Conservation (phyloP, 2,329 filamentous ascomycete genomes). For the Aureobasidium mangrovei region DNA sequence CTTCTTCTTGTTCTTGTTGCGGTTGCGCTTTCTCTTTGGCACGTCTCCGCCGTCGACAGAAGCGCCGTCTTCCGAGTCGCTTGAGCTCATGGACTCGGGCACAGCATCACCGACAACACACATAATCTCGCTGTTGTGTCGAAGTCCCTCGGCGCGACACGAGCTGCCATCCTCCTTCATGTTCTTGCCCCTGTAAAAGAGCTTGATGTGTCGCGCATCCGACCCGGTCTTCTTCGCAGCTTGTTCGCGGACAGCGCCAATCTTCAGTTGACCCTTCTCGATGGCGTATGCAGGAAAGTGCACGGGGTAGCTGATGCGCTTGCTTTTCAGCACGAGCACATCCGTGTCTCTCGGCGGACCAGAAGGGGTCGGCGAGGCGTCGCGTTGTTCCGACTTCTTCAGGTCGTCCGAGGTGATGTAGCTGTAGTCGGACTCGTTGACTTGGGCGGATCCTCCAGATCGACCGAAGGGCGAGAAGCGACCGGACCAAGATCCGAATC, state of each 20-base stretch:
- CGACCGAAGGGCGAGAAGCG: constrained; percentile 43
- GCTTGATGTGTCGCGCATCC: constrained; percentile 50
- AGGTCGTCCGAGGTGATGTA: constrained; percentile 77
- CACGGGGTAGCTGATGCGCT: constrained; percentile 55
- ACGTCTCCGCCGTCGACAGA: constrained; percentile 26
- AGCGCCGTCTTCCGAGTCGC: constrained; percentile 34
- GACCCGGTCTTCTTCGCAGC: constrained; percentile 57
- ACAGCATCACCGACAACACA: constrained; percentile 48
- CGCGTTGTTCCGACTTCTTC: constrained; percentile 26
- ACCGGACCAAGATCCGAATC: constrained; percentile 35
- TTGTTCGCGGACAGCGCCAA: constrained; percentile 59
- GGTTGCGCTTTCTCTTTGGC: constrained; percentile 32
- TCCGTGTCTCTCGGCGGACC: constrained; percentile 53
- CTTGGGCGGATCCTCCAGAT: constrained; percentile 39
- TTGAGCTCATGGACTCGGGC: constrained; percentile 32
- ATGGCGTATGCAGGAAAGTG: constrained; percentile 70
- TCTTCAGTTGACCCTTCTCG: constrained; percentile 60
- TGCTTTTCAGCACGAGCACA: constrained; percentile 60
- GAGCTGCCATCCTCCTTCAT: constrained; percentile 55
- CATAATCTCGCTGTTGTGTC: constrained; percentile 52
- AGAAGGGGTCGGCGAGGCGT: constrained; percentile 24
- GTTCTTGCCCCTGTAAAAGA: constrained; percentile 65
- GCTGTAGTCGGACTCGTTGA: constrained; percentile 68
- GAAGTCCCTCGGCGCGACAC: constrained; percentile 50
- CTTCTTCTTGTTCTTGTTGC: constrained; percentile 38